Conservation (phyloP, 208 protist species). For the Strigomonas galati region DNA sequence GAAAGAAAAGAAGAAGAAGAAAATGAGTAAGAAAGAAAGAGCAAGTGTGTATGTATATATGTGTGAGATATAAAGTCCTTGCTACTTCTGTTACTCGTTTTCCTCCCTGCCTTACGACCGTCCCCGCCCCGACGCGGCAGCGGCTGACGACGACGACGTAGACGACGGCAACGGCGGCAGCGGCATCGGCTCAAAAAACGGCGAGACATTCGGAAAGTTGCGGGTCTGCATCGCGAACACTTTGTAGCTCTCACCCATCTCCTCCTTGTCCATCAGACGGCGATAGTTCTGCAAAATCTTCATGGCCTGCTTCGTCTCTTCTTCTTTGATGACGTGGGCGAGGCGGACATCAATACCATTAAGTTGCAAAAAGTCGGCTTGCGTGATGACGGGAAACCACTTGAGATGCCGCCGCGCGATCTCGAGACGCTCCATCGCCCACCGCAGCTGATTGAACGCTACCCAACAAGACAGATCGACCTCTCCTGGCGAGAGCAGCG, state of each 20-base stretch:
- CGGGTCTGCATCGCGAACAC: slow-evolving; percentile 85
- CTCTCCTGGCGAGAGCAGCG: slow-evolving; percentile 85
- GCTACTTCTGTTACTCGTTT: too few species aligned
- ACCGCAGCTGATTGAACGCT: slow-evolving; percentile 82
- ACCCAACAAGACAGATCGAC: slow-evolving; percentile 92
- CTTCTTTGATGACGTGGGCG: slow-evolving; percentile 83
- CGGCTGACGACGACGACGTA: not conserved
- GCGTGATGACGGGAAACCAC: slow-evolving; percentile 83
- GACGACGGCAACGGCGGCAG: slow-evolving; percentile 42
- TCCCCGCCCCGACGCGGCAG: too few species aligned
- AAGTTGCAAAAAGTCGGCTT: slow-evolving; percentile 80
- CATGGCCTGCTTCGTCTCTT: slow-evolving; percentile 86
- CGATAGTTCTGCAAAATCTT: slow-evolving; percentile 86
- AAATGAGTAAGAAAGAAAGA: not conserved
- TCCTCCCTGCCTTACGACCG: too few species aligned
- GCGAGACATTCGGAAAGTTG: slow-evolving; percentile 83
- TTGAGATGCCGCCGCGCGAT: slow-evolving; percentile 75
- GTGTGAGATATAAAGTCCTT: too few species aligned
- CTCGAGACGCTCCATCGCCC: slow-evolving; percentile 77
- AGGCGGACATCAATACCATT: slow-evolving; percentile 87
- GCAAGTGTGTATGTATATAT: too few species aligned
- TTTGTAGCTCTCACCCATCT: slow-evolving; percentile 91
- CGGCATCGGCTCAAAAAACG: slow-evolving; percentile 77
- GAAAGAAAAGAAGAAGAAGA: slow-evolving; percentile 2
- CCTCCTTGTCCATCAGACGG: slow-evolving; percentile 73